Conservation (phyloP, 192 early-diverging fungal genomes). For the Coemansia sp. region DNA sequence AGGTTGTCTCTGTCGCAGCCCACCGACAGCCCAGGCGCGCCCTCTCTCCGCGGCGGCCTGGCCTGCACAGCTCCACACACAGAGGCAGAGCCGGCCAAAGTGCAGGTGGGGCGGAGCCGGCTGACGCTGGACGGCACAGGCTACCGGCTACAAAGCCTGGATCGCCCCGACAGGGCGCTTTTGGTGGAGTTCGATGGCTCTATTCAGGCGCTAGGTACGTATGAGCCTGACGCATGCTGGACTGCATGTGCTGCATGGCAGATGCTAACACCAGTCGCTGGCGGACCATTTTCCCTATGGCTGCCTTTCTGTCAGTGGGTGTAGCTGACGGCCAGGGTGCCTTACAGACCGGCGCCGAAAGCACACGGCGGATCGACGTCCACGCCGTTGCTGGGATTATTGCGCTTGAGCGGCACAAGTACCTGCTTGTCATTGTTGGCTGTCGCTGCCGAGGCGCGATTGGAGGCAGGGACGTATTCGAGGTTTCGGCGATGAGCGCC, state of each 20-base stretch:
- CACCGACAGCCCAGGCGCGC: neutral
- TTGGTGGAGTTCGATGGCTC: conserved; percentile 21
- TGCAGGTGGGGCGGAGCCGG: conserved; percentile 19
- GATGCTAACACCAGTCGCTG: neutral
- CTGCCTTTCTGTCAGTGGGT: no score
- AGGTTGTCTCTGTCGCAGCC: no score
- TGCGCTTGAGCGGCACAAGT: conserved; percentile 19
- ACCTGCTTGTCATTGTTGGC: conserved; percentile 28
- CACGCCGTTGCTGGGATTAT: conserved; percentile 32
- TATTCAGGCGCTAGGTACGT: conserved; percentile 4
- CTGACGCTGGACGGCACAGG: conserved; percentile 18
- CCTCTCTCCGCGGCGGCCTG: neutral
- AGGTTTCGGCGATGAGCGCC: conserved; percentile 14
- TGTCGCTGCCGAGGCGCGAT: conserved; percentile 27
- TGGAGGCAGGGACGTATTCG: conserved; percentile 16
- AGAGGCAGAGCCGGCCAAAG: neutral
- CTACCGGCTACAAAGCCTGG: conserved; percentile 30
- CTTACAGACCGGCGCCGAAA: neutral
- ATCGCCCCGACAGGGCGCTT: conserved; percentile 13
- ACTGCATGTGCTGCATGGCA: neutral
- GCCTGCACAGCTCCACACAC: neutral
- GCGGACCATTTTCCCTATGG: no score
- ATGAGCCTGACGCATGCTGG: neutral
- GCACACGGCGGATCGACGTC: conserved; percentile 2
- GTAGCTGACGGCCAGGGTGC: neutral